phyloP scores from a whole-genome alignment of 306 rosid species.

The Ceratonia siliqua region DNA sequence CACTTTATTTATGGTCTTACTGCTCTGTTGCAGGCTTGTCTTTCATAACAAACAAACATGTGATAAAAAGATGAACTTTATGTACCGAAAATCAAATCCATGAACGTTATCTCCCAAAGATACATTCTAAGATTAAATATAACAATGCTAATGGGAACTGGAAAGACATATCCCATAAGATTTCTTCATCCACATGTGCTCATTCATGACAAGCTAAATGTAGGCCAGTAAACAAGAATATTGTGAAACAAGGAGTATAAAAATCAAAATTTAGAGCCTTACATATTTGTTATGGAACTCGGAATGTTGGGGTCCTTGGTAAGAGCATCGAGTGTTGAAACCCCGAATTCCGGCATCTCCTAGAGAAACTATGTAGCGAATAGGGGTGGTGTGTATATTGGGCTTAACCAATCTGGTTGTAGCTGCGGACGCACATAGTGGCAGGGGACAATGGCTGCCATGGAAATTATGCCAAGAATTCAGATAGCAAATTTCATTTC shows the following conservation, averaged over 20 bases:
- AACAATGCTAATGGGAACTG: conserved; percentile 13
- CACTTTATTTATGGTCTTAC: neutral
- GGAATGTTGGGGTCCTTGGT: conserved; percentile 50
- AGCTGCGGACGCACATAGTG: conserved; percentile 48
- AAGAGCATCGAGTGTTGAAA: conserved; percentile 56
- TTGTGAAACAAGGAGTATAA: neutral
- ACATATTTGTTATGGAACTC: conserved; percentile 51
- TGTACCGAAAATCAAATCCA: too few relatives aligned
- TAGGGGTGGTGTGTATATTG: conserved; percentile 37
- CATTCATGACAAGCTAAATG: neutral
- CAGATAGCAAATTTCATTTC: conserved; percentile 37
- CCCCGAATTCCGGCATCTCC: conserved; percentile 34
- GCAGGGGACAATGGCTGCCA: conserved; percentile 73
- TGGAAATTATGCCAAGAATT: conserved; percentile 28
- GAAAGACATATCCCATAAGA: neutral
- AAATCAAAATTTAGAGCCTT: conserved; percentile 23
- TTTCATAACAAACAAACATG: neutral
- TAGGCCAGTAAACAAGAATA: neutral
- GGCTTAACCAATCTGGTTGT: conserved; percentile 45
- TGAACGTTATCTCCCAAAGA: conserved; percentile 2
- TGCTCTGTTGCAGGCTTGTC: neutral
- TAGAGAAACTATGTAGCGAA: conserved; percentile 43
- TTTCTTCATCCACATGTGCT: neutral
- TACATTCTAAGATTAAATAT: conserved; percentile 15
- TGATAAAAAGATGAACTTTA: neutral